phyloP scores from a whole-genome alignment of 1,284 basidiomycete species.

The Moesziomyces sp. region DNA sequence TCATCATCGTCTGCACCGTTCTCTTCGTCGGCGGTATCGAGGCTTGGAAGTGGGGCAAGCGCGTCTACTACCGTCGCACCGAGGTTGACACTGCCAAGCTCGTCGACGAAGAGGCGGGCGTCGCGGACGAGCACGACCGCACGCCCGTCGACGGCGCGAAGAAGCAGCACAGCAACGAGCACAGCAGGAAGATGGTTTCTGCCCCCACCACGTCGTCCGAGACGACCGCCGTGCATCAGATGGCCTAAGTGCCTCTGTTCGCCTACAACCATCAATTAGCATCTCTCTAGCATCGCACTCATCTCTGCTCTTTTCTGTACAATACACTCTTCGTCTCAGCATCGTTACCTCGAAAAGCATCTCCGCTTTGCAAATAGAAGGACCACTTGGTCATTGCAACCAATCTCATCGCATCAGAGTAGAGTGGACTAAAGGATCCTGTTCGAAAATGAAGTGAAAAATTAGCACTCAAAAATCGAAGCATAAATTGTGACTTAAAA shows the following conservation, averaged over 20 bases:
- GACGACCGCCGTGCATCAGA: slow-evolving; percentile 7
- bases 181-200: slow-evolving; percentile 35
- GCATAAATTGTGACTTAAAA: too few species aligned
- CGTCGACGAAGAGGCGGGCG: slow-evolving; percentile 39
- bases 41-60: slow-evolving; percentile 62
- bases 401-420: too few species aligned
- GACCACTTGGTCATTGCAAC: too few species aligned
- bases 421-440: too few species aligned
- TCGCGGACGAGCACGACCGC: slow-evolving; percentile 4
- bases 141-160: slow-evolving; percentile 8
- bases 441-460: too few species aligned
- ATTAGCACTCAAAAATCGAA: too few species aligned
- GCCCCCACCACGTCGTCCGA: slow-evolving; percentile 27
- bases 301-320: background rate
- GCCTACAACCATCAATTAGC: background rate
- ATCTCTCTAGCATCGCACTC: background rate
- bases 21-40: slow-evolving; percentile 63
- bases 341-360: background rate
- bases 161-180: background rate
- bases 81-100: slow-evolving; percentile 18
- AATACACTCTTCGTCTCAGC: background rate
- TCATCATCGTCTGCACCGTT: slow-evolving; percentile 61
- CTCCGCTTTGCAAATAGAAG: background rate
- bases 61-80: slow-evolving; percentile 44
- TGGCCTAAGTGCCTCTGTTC: background rate